Base-by-base conservation (phyloP, 306 rosid species). In the Cicer pinnatifidum region DNA sequence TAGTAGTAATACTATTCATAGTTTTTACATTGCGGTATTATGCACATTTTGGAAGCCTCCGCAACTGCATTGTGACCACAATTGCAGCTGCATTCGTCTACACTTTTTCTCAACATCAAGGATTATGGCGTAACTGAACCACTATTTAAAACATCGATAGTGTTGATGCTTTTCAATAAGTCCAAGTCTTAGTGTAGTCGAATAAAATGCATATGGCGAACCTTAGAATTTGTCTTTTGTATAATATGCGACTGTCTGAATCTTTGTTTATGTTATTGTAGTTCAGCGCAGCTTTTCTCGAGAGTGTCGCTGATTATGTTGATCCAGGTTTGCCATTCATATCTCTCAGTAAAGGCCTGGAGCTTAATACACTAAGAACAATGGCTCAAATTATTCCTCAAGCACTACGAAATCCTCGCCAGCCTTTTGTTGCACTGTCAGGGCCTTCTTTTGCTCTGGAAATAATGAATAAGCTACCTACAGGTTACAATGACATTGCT, bases 331-430 rank as follows among this genome's bases (percentile, higher is more conserved):
- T 93, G 80, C 97, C 96, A 7, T 91, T 93, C 82, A 87, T 93
- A 75, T 93, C 97, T 19, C 94, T 93, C 39, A 93, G 98, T 74
- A 93, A 93, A 86, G 97, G 97, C 45, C 85, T 93, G 53, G 98
- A 91, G 85, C 89, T 91, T 63, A 91, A 93, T 78, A 85, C 97
- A 13, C 70, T 91, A 84, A 89, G 97, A 83, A 89, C 85, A 88
- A 91, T 91, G 97, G 93, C 97, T 78, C 98, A 91, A 84, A 83
- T 93, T 73, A 91, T 89, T 77, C 97, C 97, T 56, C 93, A 86
- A 74, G 90, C 94, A 56, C 79, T 93, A 58, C 79, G 63, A 62
- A 93, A 93, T 81, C 90, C 90, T 79, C 96, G 97, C 58, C 96
- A 93, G 77, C 97, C 98, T 82, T 91, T 93, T 78, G 88, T 91